Evolutionary conservation across 2,329 filamentous ascomycete genomes (phyloP).

Genomic region (Paraphaeosphaeria minitans): DNA sequence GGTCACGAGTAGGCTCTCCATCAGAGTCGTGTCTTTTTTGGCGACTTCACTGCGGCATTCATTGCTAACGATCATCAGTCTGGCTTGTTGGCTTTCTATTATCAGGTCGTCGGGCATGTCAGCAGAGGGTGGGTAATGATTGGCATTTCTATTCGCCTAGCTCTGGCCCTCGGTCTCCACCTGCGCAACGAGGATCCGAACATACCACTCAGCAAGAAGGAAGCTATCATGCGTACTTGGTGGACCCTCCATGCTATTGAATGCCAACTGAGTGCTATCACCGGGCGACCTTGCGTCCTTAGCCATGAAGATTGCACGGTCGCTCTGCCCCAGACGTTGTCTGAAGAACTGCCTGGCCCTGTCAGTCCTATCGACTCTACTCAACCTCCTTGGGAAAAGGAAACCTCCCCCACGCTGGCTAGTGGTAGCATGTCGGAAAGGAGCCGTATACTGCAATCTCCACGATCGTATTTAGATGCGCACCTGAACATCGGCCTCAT

Average conservation of each 20-base stretch:
- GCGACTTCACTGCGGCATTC: conserved; percentile 26
- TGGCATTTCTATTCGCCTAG: conserved; percentile 46
- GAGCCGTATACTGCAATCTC: background rate
- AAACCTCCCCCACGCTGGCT: background rate
- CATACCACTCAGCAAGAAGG: conserved; percentile 30
- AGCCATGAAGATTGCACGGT: conserved; percentile 40
- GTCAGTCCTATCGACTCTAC: background rate
- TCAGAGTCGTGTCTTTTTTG: background rate
- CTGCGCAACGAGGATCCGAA: conserved; percentile 42
- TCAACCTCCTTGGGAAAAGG: background rate
- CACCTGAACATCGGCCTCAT: conserved; percentile 38
- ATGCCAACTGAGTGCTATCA: conserved; percentile 44
- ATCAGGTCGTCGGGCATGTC: conserved; percentile 32
- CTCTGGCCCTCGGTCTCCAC: conserved; percentile 46
- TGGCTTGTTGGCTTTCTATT: conserved; percentile 33
- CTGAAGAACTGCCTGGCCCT: conserved; percentile 3
- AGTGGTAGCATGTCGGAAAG: conserved; percentile 8
- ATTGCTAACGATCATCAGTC: conserved; percentile 18
- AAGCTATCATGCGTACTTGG: conserved; percentile 46
- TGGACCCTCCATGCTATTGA: conserved; percentile 48
- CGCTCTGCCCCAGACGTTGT: conserved; percentile 31
- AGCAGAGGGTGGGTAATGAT: conserved; percentile 44
- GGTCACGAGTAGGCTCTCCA: background rate
- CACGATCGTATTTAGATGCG: conserved; percentile 15
- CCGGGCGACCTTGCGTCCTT: conserved; percentile 46